Base-by-base conservation (phyloP, 257 asterid species). In the Fraxinus pennsylvanica region DNA sequence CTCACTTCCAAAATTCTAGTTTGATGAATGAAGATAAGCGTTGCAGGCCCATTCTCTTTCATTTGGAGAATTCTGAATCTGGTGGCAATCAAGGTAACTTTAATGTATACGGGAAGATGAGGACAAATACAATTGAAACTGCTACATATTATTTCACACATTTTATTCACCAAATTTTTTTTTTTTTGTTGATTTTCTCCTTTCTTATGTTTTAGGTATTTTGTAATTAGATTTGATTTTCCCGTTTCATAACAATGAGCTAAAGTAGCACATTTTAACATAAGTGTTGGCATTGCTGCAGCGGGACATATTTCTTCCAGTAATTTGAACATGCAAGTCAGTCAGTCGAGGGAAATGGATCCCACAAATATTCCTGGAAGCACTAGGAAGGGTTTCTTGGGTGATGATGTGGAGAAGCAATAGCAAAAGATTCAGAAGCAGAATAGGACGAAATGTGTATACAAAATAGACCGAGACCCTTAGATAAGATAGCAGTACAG, bases 1-100 rank as follows among this genome's bases (percentile, higher is more conserved):
- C 92, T 21, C 97, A 93, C 80, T 93, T 93, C 84, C 93, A 93
- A 83, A 88, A 91, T 74, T 90, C 97, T n/a, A 91, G 94, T 83
- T 81, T 93, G 83, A 89, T 91, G 97, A 89, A 89, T 27, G 97
- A 90, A 85, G 97, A 93, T 75, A 93, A 88, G 72, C 84, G 93
- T 2, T 93, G 94, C 50, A 81, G 97, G 84, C 97, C 97, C 47
- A 87, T 93, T 71, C 81, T 93, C 57, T 88, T 93, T 47, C 82
- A 85, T 41, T 82, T 88, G 0, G 93, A 84, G 57, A 45, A 76
- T 83, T 74, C 80, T 32, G 87, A 71, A 63, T 71, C 82, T 75
- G 82, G 74, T 75, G 84, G 74, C 63, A 76, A 81, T 79, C 88
- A 83, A 43, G 92, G 91, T 85, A 81, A 52, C 19, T 76, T 43